Evolutionary conservation across 257 asterid species (phyloP).

Genomic region (Solanum neorickii): DNA sequence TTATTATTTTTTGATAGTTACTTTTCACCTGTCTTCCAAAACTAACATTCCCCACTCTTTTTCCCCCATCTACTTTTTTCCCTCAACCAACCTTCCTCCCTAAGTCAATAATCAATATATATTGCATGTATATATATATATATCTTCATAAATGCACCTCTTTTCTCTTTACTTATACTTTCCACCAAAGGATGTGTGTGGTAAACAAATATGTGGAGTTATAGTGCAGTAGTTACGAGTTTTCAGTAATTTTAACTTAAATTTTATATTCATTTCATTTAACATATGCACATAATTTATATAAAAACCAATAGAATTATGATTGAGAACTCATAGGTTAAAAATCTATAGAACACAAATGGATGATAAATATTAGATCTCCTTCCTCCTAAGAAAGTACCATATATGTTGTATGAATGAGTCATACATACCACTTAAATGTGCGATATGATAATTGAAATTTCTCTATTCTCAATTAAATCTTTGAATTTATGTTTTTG

Average conservation of each 20-base stretch:
- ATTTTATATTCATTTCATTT: not conserved
- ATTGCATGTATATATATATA: not conserved
- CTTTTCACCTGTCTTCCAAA: constrained; percentile 12
- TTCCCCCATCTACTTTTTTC: constrained; percentile 6
- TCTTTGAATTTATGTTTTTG: not conserved
- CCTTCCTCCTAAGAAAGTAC: not conserved
- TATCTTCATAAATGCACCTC: not conserved
- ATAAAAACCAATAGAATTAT: not conserved
- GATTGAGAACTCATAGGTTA: too few species aligned
- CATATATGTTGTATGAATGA: not conserved
- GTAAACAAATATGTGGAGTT: not conserved
- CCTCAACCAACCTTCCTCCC: constrained; percentile 10
- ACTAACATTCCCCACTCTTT: constrained; percentile 1
- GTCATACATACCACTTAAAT: not conserved
- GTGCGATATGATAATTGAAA: not conserved
- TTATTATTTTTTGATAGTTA: constrained; percentile 6
- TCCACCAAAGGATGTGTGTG: not conserved
- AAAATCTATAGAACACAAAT: too few species aligned
- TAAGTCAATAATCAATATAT: not conserved
- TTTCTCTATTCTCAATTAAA: not conserved
- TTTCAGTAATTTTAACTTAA: not conserved
- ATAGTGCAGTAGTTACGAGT: not conserved
- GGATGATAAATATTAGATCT: too few species aligned
- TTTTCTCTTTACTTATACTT: not conserved
- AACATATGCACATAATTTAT: not conserved